These are phyloP conservation scores for Moricandia moricandioides DNA, from an alignment of 345 rosid species.

Conservation along the genomic window DNA sequence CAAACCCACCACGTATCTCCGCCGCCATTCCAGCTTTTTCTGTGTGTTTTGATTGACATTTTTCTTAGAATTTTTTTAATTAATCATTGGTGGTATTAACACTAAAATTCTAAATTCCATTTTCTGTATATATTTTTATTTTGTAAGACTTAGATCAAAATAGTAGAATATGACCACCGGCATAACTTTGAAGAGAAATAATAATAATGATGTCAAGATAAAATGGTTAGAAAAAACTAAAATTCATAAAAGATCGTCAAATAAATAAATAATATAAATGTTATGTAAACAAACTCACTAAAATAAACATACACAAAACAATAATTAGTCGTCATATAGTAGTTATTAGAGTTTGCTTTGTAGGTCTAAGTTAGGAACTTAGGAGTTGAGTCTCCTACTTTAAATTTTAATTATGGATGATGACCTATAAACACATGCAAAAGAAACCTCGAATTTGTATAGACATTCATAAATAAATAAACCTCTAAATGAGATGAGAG, in stretches of 20 bases:
- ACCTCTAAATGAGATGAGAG: no score
- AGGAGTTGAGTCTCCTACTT: background rate
- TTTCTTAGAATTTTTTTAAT: background rate
- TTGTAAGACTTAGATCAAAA: background rate
- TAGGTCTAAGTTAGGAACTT: background rate
- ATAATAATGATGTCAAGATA: background rate
- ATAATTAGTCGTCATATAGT: background rate
- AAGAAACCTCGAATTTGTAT: background rate
- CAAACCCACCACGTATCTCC: conserved; percentile 41
- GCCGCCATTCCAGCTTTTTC: conserved; percentile 37
- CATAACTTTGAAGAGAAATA: background rate
- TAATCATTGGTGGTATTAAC: background rate
- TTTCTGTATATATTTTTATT: background rate
- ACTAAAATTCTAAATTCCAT: background rate
- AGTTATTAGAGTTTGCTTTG: background rate
- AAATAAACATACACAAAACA: background rate
- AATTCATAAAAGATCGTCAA: background rate
- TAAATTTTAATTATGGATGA: background rate
- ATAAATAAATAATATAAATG: background rate
- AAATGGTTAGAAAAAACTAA: background rate
- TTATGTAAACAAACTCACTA: background rate
- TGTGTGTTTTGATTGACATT: conserved; percentile 17
- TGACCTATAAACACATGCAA: background rate
- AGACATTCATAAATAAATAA: no score
- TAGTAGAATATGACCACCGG: background rate